phyloP scores from a whole-genome alignment of 2,329 filamentous ascomycete genomes.

The Epichloe elymi region DNA sequence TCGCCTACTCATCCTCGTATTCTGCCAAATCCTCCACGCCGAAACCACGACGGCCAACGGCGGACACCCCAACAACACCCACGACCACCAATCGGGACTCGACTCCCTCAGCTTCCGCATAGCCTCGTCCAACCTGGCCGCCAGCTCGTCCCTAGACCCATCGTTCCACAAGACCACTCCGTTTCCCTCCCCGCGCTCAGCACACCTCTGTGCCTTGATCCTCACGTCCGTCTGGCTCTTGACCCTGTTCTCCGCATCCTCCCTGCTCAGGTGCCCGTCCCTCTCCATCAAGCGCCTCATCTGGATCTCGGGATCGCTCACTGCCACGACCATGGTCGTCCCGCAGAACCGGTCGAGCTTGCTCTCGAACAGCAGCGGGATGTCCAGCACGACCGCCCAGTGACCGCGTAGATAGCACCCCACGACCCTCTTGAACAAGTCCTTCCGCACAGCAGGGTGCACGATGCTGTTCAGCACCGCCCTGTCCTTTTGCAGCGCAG shows the following conservation, averaged over 20 bases:
- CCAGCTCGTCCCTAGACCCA: conserved; percentile 55
- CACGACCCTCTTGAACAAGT: conserved; percentile 67
- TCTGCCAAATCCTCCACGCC: conserved; percentile 59
- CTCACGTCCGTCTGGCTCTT: conserved; percentile 75
- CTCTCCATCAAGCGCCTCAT: conserved; percentile 64
- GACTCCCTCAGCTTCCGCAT: conserved; percentile 47
- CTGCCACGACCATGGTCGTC: conserved; percentile 74
- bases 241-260: conserved; percentile 81
- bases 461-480: conserved; percentile 77
- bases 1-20: conserved; percentile 52
- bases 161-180: conserved; percentile 92
- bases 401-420: conserved; percentile 58
- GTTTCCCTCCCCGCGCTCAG: conserved; percentile 47
- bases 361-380: conserved; percentile 84
- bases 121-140: conserved; percentile 50
- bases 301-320: conserved; percentile 67
- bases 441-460: conserved; percentile 75
- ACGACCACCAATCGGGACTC: conserved; percentile 79
- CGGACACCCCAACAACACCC: conserved; percentile 54
- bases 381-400: conserved; percentile 86
- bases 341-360: conserved; percentile 78
- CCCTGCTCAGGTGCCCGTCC: conserved; percentile 64
- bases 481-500: conserved; percentile 57
- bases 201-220: conserved; percentile 65
- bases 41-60: conserved; percentile 59